A percentile compares a stretch with the other conserved stretches of the same genome.
phyloP scores from a whole-genome alignment of 2,329 filamentous ascomycete genomes.

The Chaetomiaceae sp. region DNA sequence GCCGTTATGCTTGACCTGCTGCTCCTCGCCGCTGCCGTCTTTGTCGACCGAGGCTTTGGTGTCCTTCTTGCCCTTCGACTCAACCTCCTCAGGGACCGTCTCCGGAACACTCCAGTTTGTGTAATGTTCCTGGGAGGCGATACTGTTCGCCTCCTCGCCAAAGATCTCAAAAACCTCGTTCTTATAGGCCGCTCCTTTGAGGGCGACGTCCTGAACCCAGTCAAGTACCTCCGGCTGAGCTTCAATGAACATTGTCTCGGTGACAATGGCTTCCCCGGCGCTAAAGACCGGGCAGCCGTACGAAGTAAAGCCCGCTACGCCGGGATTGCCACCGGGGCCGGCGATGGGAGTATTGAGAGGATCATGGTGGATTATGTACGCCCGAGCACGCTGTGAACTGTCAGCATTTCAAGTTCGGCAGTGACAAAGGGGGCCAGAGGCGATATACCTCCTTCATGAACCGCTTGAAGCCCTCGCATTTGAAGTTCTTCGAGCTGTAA shows the following conservation, averaged over 20 bases:
- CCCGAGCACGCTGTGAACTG: constrained; percentile 52
- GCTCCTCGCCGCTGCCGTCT: not conserved
- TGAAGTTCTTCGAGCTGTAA: constrained; percentile 37
- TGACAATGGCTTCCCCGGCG: constrained; percentile 57
- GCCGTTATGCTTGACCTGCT: not conserved
- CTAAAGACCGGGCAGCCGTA: constrained; percentile 66
- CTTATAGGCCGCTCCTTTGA: constrained; percentile 21
- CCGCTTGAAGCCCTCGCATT: constrained; percentile 41
- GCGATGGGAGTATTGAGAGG: constrained; percentile 51
- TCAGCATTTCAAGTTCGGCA: constrained; percentile 10
- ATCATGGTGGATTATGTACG: constrained; percentile 53
- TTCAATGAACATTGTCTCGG: constrained; percentile 60
- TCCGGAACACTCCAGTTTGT: constrained; percentile 3
- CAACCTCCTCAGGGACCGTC: not conserved
- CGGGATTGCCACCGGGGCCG: constrained; percentile 46
- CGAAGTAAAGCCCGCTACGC: constrained; percentile 36
- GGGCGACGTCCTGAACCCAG: constrained; percentile 29
- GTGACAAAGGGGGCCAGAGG: not conserved
- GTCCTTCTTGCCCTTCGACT: not conserved
- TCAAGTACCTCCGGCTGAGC: constrained; percentile 27
- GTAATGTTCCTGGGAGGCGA: not conserved
- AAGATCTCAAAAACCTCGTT: constrained; percentile 25
- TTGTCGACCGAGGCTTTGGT: not conserved
- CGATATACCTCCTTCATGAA: constrained; percentile 50
- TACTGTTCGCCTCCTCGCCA: constrained; percentile 8